A percentile compares a stretch with the other conserved stretches of the same genome.
These are phyloP conservation scores for Fraxinus anomala DNA, from an alignment of 257 asterid species.

Conservation along the genomic window DNA sequence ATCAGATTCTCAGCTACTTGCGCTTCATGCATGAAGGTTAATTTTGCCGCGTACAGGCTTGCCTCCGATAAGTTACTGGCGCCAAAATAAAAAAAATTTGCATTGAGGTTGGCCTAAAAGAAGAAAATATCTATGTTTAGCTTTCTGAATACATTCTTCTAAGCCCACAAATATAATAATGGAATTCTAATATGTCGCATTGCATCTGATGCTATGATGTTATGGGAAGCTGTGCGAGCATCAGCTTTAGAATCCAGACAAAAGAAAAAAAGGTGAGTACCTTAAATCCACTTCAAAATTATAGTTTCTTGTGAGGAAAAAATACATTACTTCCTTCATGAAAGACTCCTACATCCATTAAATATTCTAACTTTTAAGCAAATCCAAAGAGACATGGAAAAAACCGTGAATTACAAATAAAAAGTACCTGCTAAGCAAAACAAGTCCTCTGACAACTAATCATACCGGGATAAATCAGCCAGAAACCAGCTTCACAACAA, in stretches of 20 bases:
- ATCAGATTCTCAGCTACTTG: neutral
- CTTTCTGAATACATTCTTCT: neutral
- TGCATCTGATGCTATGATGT: neutral
- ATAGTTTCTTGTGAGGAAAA: neutral
- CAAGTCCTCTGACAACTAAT: conserved; percentile 18
- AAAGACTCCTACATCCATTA: neutral
- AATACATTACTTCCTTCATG: neutral
- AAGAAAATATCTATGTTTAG: neutral
- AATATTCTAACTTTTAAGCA: neutral
- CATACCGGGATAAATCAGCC: conserved; percentile 44
- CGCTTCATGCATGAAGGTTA: neutral
- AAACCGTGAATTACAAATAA: conserved; percentile 1
- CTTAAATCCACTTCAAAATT: neutral
- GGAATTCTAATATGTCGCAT: neutral
- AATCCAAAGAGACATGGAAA: neutral
- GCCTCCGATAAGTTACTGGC: neutral
- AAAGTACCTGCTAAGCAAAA: conserved; percentile 29
- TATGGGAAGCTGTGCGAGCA: neutral
- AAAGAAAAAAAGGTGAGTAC: too few species aligned
- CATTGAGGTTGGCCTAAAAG: neutral
- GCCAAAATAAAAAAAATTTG: neutral
- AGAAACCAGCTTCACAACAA: conserved; percentile 77
- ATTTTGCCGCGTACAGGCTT: neutral
- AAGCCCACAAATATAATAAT: neutral
- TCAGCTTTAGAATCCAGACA: neutral